phyloP scores from a whole-genome alignment of 805 yeast species.

The Wickerhamomyces ciferrii region DNA sequence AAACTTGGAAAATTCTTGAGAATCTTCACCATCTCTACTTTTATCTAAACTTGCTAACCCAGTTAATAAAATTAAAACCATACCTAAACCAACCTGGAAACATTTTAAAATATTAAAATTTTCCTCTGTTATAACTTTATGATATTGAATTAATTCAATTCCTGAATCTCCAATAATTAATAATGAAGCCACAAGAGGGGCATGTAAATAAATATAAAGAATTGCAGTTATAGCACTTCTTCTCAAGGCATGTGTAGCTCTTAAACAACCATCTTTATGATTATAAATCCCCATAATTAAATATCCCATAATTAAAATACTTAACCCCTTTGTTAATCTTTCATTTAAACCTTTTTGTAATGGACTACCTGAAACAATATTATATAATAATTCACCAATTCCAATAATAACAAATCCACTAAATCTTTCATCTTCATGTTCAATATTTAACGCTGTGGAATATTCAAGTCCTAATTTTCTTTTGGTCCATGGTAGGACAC shows the following conservation, averaged over 20 bases:
- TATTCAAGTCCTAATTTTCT: constrained; percentile 34
- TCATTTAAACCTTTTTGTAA: constrained; percentile 36
- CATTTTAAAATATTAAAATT: constrained; percentile 41
- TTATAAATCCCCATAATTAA: constrained; percentile 47
- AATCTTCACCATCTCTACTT: constrained; percentile 32
- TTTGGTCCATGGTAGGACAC: constrained; percentile 45
- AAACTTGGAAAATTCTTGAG: constrained; percentile 27
- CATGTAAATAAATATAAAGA: constrained; percentile 40
- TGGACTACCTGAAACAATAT: constrained; percentile 43
- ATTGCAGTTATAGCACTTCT: constrained; percentile 40
- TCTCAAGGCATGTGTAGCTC: constrained; percentile 51
- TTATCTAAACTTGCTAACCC: constrained; percentile 39
- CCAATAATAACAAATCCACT: constrained; percentile 58
- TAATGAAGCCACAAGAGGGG: constrained; percentile 46
- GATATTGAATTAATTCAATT: constrained; percentile 35
- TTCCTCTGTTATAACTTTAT: constrained; percentile 14
- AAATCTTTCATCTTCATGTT: constrained; percentile 60
- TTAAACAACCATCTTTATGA: constrained; percentile 43
- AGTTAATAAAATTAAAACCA: constrained; percentile 34
- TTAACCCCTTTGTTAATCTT: constrained; percentile 42
- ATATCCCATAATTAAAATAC: constrained; percentile 43
- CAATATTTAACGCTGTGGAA: constrained; percentile 59
- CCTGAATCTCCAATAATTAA: constrained; percentile 58
- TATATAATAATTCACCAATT: constrained; percentile 57
- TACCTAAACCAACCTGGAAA: constrained; percentile 48